Percentiles rank a stretch among this genome's conserved stretches.
phyloP scores from a whole-genome alignment of 163 green algal species.

The Trebouxia gelatinosa region DNA sequence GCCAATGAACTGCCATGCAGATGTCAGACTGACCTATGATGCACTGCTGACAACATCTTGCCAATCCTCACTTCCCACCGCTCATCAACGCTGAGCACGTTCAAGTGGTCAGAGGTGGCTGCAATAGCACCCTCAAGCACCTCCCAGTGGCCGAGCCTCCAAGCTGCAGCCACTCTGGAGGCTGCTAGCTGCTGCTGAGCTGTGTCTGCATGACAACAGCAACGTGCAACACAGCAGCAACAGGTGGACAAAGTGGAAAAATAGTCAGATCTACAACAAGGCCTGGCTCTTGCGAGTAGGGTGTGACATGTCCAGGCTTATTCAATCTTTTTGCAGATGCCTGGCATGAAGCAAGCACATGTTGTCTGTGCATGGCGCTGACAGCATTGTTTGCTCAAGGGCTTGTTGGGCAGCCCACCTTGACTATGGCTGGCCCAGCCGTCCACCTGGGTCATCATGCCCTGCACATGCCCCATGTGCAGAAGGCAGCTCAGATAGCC shows the following conservation, averaged over 20 bases:
- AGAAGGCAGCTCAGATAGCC: conserved; percentile 85
- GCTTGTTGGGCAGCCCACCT: conserved; percentile 5
- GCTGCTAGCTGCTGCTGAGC: conserved; percentile 57
- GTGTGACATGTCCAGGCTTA: no score
- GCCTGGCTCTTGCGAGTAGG: no score
- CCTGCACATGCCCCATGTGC: conserved; percentile 79
- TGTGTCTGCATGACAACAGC: background rate
- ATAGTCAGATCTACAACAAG: no score
- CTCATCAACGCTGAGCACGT: conserved; percentile 34
- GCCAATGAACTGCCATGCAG: background rate
- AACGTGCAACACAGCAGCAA: background rate
- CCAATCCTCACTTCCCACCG: conserved; percentile 65
- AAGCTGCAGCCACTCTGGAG: conserved; percentile 76
- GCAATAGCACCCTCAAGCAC: conserved; percentile 65
- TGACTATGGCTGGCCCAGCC: conserved; percentile 33
- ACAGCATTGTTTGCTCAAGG: background rate
- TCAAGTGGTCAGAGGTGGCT: background rate
- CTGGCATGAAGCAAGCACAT: background rate
- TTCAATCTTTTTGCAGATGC: no score
- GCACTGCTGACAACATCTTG: conserved; percentile 39
- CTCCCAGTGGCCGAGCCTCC: conserved; percentile 86
- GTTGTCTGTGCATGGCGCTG: background rate
- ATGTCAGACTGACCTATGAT: conserved; percentile 25
- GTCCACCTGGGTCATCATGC: conserved; percentile 72
- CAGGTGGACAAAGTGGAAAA: no score